These are phyloP conservation scores for Trypethelium eluteriae DNA, from an alignment of 495 filamentous ascomycete species.

Conservation along the genomic window DNA sequence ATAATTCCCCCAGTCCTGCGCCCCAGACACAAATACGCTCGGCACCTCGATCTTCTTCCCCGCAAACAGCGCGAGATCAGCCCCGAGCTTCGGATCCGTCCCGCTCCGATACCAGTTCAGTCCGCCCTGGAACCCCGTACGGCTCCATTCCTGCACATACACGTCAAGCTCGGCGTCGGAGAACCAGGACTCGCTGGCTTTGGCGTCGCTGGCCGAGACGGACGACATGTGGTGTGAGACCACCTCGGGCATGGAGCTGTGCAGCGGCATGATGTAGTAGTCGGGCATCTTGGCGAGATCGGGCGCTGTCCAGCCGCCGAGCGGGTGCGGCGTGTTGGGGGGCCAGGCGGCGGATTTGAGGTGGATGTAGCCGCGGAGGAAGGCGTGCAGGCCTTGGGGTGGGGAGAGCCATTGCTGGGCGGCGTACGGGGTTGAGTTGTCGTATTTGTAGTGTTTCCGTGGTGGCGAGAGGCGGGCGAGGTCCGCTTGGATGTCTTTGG, in stretches of 20 bases:
- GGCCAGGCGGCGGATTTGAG: constrained; percentile 58
- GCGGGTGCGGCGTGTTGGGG: constrained; percentile 45
- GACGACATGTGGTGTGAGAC: constrained; percentile 47
- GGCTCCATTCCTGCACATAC: constrained; percentile 52
- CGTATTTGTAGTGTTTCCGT: constrained; percentile 64
- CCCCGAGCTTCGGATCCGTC: constrained; percentile 34
- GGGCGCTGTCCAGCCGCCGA: constrained; percentile 48
- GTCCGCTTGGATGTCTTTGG: constrained; percentile 46
- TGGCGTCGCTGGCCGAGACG: constrained; percentile 35
- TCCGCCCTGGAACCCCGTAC: constrained; percentile 65
- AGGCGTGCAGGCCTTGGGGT: constrained; percentile 46
- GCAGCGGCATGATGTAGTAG: constrained; percentile 61
- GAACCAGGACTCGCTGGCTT: constrained; percentile 43
- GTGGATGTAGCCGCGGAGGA: constrained; percentile 61
- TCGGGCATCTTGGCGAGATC: constrained; percentile 53
- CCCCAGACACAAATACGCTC: constrained; percentile 51
- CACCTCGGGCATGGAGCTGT: constrained; percentile 50
- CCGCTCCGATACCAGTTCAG: constrained; percentile 62
- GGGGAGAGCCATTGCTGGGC: constrained; percentile 53
- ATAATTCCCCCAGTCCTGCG: constrained; percentile 59
- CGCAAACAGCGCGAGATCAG: constrained; percentile 52
- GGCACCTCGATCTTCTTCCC: constrained; percentile 58
- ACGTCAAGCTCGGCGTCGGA: constrained; percentile 49
- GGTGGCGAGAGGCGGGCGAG: constrained; percentile 46
- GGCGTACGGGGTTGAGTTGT: constrained; percentile 53